phyloP scores from a whole-genome alignment of 495 filamentous ascomycete species.

The Talaromyces ruber region DNA sequence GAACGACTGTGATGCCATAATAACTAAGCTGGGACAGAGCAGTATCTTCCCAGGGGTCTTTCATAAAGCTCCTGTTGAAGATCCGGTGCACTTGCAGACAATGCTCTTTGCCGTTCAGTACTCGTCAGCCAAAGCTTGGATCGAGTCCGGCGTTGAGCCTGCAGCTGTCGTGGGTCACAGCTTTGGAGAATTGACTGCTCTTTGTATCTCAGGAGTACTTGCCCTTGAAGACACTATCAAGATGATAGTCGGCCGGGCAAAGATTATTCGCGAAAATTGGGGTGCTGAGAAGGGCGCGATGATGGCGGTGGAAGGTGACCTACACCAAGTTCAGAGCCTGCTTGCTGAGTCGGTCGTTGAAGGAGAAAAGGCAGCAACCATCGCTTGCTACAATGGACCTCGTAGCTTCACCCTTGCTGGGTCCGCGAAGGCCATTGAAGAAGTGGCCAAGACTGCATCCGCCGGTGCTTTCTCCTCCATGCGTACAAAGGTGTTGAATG shows the following conservation, averaged over 20 bases:
- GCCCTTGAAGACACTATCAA: slow-evolving; percentile 21
- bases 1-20: slow-evolving; percentile 18
- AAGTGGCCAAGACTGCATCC: slow-evolving; percentile 3
- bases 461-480: slow-evolving; percentile 6
- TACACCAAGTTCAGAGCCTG: not conserved
- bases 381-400: slow-evolving; percentile 45
- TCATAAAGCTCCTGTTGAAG: slow-evolving; percentile 19
- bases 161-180: slow-evolving; percentile 35
- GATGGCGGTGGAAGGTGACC: slow-evolving; percentile 22
- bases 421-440: slow-evolving; percentile 21
- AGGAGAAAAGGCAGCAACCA: slow-evolving; percentile 8
- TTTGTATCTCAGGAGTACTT: slow-evolving; percentile 18
- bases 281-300: slow-evolving; percentile 32
- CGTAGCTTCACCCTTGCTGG: slow-evolving; percentile 39
- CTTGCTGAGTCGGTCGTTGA: not conserved
- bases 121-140: slow-evolving; percentile 27
- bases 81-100: slow-evolving; percentile 38
- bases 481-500: slow-evolving; percentile 27
- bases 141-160: slow-evolving; percentile 21
- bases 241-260: slow-evolving; percentile 27
- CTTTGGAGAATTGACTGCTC: slow-evolving; percentile 27
- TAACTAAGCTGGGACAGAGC: slow-evolving; percentile 13
- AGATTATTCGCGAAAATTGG: slow-evolving; percentile 28
- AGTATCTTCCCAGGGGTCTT: slow-evolving; percentile 44
- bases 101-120: slow-evolving; percentile 31